Evolutionary conservation across 1,284 basidiomycete species (phyloP), one percentile per base, ranked within the genome.

Genomic region (Marasmius tenuissimus): DNA sequence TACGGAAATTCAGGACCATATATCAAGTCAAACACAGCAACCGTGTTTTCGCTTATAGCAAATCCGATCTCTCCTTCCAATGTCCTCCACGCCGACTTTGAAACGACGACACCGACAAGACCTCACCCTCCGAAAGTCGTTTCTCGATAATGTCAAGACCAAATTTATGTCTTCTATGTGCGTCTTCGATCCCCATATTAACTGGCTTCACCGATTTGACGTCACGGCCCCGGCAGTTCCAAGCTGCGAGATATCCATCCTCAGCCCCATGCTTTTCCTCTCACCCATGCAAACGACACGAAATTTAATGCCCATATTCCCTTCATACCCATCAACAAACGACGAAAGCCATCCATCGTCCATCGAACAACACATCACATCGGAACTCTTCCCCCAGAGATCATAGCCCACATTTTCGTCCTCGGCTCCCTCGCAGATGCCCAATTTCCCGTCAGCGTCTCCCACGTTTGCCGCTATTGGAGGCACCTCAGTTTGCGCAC

Each of bases 381-480:
- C 57, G 78, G 79, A 59, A 69, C 70, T 34, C 78, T 90, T 52
- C 88, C 88, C 7, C 74, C 77, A 38, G 88, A 91, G 70, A 71
- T 91, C 34, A 78, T 91, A 45, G 77, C 83, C 42, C 79, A 82
- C 63, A 81, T 89, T 54, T 89, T 91, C 67, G 69, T 81, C 37
- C 73, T 86, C 16, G 88, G 84, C n/a, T 76, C 85, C 16, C 73
- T 84, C 61, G 78, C 81, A 56, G 82, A 87, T 67, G 68, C 71
- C 59, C 81, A 82, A 76, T 78, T 88, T 49, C 84, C 87, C 20
- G 65, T 89, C 61, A 73, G 74, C 50, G 75, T 87, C 55, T 88
- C 88, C 14, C 88, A 89, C 66, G 85, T 88, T 62, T 90, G 87
- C 70, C 75, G 78, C 55, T 71, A 75, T 48, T 91, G 88, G 88